Evolutionary conservation across 208 protist species (phyloP), one percentile per base, ranked within the genome.

Genomic region (Lotmaria passim): DNA sequence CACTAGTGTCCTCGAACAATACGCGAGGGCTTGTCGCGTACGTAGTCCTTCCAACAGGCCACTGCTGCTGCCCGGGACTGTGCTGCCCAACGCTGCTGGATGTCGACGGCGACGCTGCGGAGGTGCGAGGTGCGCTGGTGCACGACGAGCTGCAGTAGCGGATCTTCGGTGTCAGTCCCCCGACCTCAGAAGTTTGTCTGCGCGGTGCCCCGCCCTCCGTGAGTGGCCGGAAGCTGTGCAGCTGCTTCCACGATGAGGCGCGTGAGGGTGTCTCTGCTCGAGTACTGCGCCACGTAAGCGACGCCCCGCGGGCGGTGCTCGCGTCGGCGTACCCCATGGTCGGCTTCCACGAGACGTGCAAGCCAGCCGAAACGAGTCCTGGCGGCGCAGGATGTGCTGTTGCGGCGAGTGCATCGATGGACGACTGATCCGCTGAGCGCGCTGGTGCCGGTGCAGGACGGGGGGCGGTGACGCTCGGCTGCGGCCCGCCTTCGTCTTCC

Each of bases 381-480:
- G 30, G 43, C 17, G 5, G 24, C 53, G 44, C 0, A 11, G 34
- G 0, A 6, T 2, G 6, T 24, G 55, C 36, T 0, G 41, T 26
- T n/a, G 41, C 26, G 17, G 44, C 12, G 23, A 36, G 21, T 15
- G 53, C 31, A 1, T 33, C n/a, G 4, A 8, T 31, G 19, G 53
- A 3, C 1, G 58, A 64, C 10, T 12, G 43, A 41, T 51, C 58
- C 3, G 43, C n/a, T 5, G 58, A 64, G 58, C 58, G 38, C 7
- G 58, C 26, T 8, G 68, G 59, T 2, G 59, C 68, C 21, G 69
- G 61, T 8, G 46, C 55, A 7, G 69, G 69, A 26, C 64, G 60
- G 19, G 69, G 69, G 10, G 69, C 61, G 11, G 43, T 48, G 7
- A 41, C 28, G 38, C 60, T 75, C 12, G 69, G 69, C 7, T 26